Evolutionary conservation across 352 stramenopile species (phyloP), one percentile per base, ranked within the genome.

Genomic region (Pythium insidiosum): DNA sequence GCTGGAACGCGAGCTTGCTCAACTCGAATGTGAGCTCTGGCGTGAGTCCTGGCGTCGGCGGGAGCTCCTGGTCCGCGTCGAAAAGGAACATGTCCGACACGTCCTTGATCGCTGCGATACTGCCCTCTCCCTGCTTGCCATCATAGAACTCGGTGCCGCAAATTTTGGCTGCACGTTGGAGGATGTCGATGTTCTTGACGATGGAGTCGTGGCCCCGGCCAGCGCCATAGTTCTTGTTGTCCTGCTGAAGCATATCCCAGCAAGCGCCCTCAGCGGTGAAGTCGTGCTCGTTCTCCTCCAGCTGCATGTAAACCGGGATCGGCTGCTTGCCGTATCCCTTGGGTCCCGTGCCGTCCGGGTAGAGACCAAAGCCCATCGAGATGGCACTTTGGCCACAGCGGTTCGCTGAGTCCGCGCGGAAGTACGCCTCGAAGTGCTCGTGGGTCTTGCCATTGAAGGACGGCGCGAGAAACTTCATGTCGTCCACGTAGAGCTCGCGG

Each of bases 221-320:
- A 6, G 55, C 50, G 1, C 39, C 50, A 41, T 89, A 87, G n/a
- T 58, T 33, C 24, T 66, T 68, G 35, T 58, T 66, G 44, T 83
- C 71, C 16, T 61, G 40, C n/a, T 69, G 61, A 47, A 81, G 71
- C 20, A 84, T 60, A 3, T 46, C 56, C 62, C 73, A 79, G 58
- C 76, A 89, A 5, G 73, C 73, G 4, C 61, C 69, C 38, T 79
- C 83, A 5, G 76, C 76, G 1, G 73, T 84, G 46, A 88, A 88
- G 43, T 88, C 76, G 47, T 83, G 73, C 31, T 88, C 76, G 38
- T 78, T 88, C 69, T 88, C 66, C n/a, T 53, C 66, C 0, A 88
- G 48, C 45, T 88, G 76, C 76, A 88, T 88, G 60, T 69, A 88
- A 25, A 88, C 62, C 0, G 76, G 71, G 37, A 88, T 84, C 1